Conservation (phyloP, 1,139 yeast species). For the Scheffersomyces titani region DNA sequence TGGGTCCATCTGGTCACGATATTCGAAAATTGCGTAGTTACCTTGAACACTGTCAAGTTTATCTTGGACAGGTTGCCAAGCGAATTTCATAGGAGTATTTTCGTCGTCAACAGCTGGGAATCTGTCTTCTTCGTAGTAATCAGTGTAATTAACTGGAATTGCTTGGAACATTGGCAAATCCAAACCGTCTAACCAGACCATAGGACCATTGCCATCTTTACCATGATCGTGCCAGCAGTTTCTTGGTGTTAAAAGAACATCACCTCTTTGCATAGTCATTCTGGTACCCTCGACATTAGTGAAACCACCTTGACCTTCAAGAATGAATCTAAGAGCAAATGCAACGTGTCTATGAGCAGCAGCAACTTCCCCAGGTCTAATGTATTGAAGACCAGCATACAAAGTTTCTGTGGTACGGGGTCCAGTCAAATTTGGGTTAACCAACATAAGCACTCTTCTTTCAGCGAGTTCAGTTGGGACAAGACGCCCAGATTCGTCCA, state of each 20-base stretch:
- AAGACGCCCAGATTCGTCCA: constrained; percentile 17
- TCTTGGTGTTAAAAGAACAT: constrained; percentile 22
- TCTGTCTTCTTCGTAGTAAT: constrained; percentile 15
- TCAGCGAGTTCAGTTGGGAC: constrained; percentile 21
- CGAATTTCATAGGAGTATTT: constrained; percentile 13
- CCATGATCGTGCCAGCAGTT: constrained; percentile 27
- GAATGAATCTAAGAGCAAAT: constrained; percentile 20
- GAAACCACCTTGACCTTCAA: constrained; percentile 22
- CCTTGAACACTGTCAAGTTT: constrained; percentile 10
- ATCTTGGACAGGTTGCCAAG: constrained; percentile 17
- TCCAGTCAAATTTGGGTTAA: constrained; percentile 19
- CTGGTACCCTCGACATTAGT: constrained; percentile 21
- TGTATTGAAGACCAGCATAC: constrained; percentile 22
- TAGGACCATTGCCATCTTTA: constrained; percentile 22
- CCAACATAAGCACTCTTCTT: constrained; percentile 21
- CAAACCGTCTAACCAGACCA: constrained; percentile 24
- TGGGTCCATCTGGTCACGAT: constrained; percentile 5
- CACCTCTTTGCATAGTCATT: constrained; percentile 20
- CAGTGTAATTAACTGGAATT: constrained; percentile 23
- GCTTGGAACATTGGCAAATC: constrained; percentile 23
- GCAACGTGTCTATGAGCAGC: constrained; percentile 22
- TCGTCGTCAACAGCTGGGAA: constrained; percentile 14
- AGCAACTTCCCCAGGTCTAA: constrained; percentile 23
- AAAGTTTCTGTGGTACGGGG: constrained; percentile 25
- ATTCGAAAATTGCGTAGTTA: constrained; percentile 13